These are phyloP conservation scores for Gracilariopsis chorda DNA, from an alignment of 23 red algal species.

Conservation along the genomic window DNA sequence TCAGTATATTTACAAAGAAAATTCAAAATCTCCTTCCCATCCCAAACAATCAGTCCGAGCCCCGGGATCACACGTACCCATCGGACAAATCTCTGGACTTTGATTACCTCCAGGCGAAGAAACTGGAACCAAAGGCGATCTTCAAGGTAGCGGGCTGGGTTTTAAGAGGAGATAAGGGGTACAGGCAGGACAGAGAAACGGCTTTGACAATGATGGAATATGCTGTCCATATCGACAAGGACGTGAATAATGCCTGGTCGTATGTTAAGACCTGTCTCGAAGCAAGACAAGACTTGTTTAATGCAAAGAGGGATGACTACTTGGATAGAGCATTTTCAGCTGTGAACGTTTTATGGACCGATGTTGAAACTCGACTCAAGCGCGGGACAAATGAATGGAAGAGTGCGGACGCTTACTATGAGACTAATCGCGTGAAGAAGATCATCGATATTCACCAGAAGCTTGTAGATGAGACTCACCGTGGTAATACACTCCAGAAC, in stretches of 20 bases:
- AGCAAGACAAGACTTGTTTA: not conserved
- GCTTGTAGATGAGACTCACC: not conserved
- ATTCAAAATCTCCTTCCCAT: too few species aligned
- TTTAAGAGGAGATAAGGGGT: constrained; percentile 12
- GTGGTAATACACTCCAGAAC: not conserved
- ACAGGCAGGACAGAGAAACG: not conserved
- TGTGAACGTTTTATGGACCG: constrained; percentile 21
- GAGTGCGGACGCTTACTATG: not conserved
- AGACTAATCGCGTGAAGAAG: not conserved
- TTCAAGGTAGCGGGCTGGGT: constrained; percentile 27
- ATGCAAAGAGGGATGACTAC: constrained; percentile 1
- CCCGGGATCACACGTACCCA: too few species aligned
- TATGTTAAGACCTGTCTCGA: constrained; percentile 28
- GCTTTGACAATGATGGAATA: constrained; percentile 33
- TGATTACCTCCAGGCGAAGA: not conserved
- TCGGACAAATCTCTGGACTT: too few species aligned
- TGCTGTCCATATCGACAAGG: constrained; percentile 2
- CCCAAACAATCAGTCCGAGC: too few species aligned
- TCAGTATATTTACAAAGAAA: too few species aligned
- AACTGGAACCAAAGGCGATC: constrained; percentile 11
- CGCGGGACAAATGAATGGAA: not conserved
- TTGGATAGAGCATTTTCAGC: constrained; percentile 25
- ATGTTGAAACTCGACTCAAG: not conserved
- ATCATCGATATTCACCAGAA: not conserved
- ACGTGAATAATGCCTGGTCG: constrained; percentile 2